phyloP scores from a whole-genome alignment of 2,329 filamentous ascomycete genomes.

The Lachnellula suecica region DNA sequence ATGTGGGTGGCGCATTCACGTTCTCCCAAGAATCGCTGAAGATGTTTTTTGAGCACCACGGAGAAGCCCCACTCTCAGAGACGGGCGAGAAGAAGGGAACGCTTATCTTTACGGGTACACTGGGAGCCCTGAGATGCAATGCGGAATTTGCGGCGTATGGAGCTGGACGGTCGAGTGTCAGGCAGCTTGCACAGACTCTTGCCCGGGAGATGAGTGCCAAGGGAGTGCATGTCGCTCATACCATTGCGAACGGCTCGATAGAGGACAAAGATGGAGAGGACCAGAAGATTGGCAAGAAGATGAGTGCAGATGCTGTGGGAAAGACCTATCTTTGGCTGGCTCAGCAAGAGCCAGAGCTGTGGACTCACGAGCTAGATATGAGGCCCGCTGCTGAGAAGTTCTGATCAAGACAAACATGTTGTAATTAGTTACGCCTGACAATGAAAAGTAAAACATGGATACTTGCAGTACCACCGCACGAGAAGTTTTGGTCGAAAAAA shows the following conservation, averaged over 20 bases:
- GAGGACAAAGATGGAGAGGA: slow-evolving; percentile 49
- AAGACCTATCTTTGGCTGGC: slow-evolving; percentile 53
- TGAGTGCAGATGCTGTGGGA: slow-evolving; percentile 57
- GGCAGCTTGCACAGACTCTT: slow-evolving; percentile 55
- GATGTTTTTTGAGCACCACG: slow-evolving; percentile 51
- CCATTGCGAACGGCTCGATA: slow-evolving; percentile 56
- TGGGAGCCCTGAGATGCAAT: slow-evolving; percentile 53
- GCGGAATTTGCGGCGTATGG: slow-evolving; percentile 55
- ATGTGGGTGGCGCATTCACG: slow-evolving; percentile 54
- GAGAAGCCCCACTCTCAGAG: slow-evolving; percentile 42
- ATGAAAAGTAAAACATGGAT: too few species aligned
- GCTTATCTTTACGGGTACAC: slow-evolving; percentile 55
- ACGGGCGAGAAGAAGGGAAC: slow-evolving; percentile 53
- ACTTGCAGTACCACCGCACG: too few species aligned
- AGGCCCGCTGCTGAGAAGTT: slow-evolving; percentile 10
- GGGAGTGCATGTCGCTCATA: slow-evolving; percentile 58
- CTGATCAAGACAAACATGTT: too few species aligned
- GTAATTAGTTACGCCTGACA: too few species aligned
- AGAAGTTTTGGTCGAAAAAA: too few species aligned
- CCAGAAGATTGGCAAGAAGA: slow-evolving; percentile 47
- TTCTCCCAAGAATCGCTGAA: slow-evolving; percentile 54
- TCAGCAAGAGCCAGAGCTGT: slow-evolving; percentile 43
- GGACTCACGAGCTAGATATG: slow-evolving; percentile 10
- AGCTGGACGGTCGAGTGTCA: slow-evolving; percentile 48
- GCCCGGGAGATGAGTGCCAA: slow-evolving; percentile 56